phyloP scores from a whole-genome alignment of 345 rosid genomes.

The Psidium friedrichsthalianum region DNA sequence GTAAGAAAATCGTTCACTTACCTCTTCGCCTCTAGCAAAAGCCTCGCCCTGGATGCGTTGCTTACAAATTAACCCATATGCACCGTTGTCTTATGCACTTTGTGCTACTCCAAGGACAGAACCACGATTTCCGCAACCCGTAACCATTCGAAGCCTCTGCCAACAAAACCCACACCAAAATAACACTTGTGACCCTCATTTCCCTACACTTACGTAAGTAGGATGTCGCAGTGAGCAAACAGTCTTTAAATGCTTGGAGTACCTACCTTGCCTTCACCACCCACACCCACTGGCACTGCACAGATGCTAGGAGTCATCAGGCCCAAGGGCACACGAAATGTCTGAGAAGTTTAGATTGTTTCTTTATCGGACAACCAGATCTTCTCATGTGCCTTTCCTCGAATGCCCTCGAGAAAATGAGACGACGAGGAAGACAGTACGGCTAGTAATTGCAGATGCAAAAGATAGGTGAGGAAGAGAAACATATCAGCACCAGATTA shows the following conservation, averaged over 20 bases:
- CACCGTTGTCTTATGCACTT: background rate
- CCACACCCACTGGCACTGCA: background rate
- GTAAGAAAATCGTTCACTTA: background rate
- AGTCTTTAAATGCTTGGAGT: background rate
- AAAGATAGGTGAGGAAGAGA: background rate
- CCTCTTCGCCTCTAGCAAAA: background rate
- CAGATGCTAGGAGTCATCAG: background rate
- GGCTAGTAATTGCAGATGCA: background rate
- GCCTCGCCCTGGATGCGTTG: background rate
- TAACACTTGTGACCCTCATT: background rate
- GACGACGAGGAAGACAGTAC: background rate
- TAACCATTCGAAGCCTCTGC: background rate
- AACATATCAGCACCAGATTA: background rate
- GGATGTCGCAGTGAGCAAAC: background rate
- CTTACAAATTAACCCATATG: background rate
- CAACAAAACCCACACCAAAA: background rate
- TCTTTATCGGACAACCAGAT: background rate
- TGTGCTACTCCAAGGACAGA: background rate
- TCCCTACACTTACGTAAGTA: background rate
- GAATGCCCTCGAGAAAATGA: background rate
- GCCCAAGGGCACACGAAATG: background rate
- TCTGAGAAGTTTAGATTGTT: background rate
- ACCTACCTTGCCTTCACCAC: background rate
- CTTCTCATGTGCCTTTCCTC: background rate
- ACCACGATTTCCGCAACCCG: background rate